Conservation (phyloP, 169 alveolate genomes). For the Eimeria tenella region DNA sequence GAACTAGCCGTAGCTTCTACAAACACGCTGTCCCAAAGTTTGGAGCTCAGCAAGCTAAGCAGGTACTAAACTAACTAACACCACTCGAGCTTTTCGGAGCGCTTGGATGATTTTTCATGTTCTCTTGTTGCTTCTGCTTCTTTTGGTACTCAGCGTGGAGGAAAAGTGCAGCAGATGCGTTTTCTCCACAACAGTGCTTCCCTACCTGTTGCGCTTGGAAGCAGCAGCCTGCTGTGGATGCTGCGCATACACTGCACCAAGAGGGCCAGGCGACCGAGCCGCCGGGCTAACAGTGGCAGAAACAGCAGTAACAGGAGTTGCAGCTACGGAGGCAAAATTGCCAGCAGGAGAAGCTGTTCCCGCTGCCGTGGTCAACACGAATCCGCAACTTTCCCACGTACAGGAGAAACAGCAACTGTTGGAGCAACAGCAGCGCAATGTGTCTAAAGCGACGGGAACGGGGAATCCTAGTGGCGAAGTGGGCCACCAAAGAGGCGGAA, state of each 20-base stretch:
- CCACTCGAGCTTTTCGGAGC: not conserved
- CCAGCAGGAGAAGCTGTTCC: not conserved
- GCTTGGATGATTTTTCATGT: not conserved
- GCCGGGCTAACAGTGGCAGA: not conserved
- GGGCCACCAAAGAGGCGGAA: not conserved
- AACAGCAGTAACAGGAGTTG: constrained; percentile 10
- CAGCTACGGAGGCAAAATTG: not conserved
- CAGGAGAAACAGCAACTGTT: constrained; percentile 13
- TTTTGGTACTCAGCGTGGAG: constrained; percentile 50
- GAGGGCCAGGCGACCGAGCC: constrained; percentile 3
- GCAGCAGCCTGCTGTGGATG: constrained; percentile 60
- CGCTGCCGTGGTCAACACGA: not conserved
- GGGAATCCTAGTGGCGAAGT: not conserved
- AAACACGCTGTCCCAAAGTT: not conserved
- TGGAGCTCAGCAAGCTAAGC: not conserved
- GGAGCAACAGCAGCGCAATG: constrained; percentile 18
- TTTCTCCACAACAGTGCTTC: constrained; percentile 13
- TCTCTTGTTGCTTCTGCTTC: constrained; percentile 38
- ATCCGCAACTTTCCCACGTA: not conserved
- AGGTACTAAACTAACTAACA: not conserved
- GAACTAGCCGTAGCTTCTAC: not conserved
- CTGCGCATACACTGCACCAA: constrained; percentile 20
- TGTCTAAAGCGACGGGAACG: not conserved
- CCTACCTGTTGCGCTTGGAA: constrained; percentile 40
- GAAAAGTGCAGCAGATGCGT: constrained; percentile 57